A percentile compares a stretch with the other conserved stretches of the same genome.
Conservation (phyloP, 257 asterid genomes). For the Handroanthus guayacan region DNA sequence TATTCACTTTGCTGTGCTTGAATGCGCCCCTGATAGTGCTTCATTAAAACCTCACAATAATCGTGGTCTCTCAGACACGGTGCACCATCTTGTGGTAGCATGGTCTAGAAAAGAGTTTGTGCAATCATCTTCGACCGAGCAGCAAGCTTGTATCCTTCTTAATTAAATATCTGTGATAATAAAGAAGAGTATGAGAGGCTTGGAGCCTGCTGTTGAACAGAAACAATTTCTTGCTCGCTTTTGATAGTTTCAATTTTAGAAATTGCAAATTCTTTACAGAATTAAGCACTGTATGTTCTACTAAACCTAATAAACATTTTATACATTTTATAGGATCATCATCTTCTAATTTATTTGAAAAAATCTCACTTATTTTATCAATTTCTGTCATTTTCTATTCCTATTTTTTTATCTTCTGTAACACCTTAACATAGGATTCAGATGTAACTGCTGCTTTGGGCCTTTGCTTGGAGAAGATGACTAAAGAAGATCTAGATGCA, state of each 20-base stretch:
- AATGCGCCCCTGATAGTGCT: conserved; percentile 64
- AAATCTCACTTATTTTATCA: not conserved
- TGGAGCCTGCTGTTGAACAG: conserved; percentile 21
- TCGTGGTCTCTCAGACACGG: conserved; percentile 62
- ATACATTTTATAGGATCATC: conserved; percentile 17
- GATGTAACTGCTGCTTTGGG: conserved; percentile 96
- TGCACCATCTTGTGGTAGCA: conserved; percentile 72
- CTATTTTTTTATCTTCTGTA: conserved; percentile 16
- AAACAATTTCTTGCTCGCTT: conserved; percentile 7
- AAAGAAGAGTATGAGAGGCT: not conserved
- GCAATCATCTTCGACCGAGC: conserved; percentile 87
- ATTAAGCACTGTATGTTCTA: conserved; percentile 21
- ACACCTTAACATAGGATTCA: conserved; percentile 59
- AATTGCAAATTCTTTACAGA: conserved; percentile 12
- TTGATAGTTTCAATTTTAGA: conserved; percentile 21
- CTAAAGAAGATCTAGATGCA: conserved; percentile 82
- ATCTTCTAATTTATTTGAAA: conserved; percentile 22
- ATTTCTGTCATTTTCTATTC: conserved; percentile 18
- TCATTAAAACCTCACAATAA: conserved; percentile 49
- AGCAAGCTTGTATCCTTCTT: conserved; percentile 93
- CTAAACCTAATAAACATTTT: conserved; percentile 24
- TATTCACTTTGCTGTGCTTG: conserved; percentile 87
- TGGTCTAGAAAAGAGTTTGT: conserved; percentile 93
- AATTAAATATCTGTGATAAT: conserved; percentile 32
- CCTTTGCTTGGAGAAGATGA: conserved; percentile 92